A percentile compares a stretch with the other conserved stretches of the same genome.
Conservation (phyloP, 768 basidiomycete species). For the Lactarius quietus region DNA sequence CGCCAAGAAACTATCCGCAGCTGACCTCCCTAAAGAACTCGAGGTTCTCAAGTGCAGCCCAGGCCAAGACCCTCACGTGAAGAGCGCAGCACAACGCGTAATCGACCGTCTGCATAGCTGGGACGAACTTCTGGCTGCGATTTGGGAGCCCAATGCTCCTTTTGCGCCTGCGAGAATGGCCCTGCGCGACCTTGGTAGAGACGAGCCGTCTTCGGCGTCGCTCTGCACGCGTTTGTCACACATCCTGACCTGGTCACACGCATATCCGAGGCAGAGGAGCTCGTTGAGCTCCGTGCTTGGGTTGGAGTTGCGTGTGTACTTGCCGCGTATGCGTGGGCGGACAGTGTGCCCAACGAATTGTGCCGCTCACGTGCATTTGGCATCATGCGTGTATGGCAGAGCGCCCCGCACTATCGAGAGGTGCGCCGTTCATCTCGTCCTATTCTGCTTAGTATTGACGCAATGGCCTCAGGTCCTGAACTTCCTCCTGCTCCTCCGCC, state of each 20-base stretch:
- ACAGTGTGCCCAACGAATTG: slow-evolving; percentile 61
- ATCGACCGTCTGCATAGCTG: slow-evolving; percentile 52
- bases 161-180: slow-evolving; percentile 47
- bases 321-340: slow-evolving; percentile 76
- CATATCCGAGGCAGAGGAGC: slow-evolving; percentile 31
- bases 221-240: slow-evolving; percentile 66
- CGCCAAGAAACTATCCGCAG: slow-evolving; percentile 47
- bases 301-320: slow-evolving; percentile 65
- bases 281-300: slow-evolving; percentile 63
- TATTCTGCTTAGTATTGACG: slow-evolving; percentile 3
- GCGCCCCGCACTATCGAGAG: slow-evolving; percentile 66
- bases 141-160: slow-evolving; percentile 51
- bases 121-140: slow-evolving; percentile 56
- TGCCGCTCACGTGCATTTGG: slow-evolving; percentile 64
- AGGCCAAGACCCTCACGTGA: slow-evolving; percentile 40
- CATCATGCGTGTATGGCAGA: slow-evolving; percentile 63
- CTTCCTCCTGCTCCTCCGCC: slow-evolving; percentile 65
- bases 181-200: slow-evolving; percentile 57
- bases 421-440: slow-evolving; percentile 36
- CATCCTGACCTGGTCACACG: slow-evolving; percentile 49
- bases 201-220: slow-evolving; percentile 71
- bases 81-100: slow-evolving; percentile 47
- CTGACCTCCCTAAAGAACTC: slow-evolving; percentile 43
- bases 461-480: slow-evolving; percentile 57
- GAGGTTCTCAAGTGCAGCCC: slow-evolving; percentile 38